Base-by-base conservation (phyloP, 2,329 filamentous ascomycete genomes). In the Pseudogymnoascus sp. region DNA sequence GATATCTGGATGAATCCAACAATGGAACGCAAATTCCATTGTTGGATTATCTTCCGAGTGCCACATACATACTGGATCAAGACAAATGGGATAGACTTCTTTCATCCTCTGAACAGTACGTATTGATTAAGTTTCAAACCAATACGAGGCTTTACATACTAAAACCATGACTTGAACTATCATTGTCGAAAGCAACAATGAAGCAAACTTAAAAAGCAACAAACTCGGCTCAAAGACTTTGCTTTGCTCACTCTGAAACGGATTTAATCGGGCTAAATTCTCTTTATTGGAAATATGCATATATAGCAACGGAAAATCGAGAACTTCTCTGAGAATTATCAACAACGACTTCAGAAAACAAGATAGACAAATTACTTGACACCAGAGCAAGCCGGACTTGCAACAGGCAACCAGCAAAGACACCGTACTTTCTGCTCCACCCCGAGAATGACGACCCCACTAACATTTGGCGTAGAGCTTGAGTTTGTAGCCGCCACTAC, bases 381-480 rank as follows among this genome's bases (percentile, higher is more conserved):
- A 28, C 16, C 33, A 54, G 33, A 33, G 47, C 47, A 54, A 33
- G 28, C 47, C 16, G 28, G 47, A 54, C 47, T 54, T 30, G 28
- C 47, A 54, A 54, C 8, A 11, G 9, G 2, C 47, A 54, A 8
- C 28, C 20, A 33, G n/a, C n/a, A 54, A 7, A 54, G n/a, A 4
- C 18, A 54, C 1, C 18, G 30, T 33, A 33, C 30, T 3, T 14
- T 43, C 33, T 54, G n/a, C 12, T 54, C 28, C 28, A 54, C 33
- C n/a, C 28, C 9, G 16, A 54, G 11, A 35, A 54, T 54, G 47
- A 18, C 47, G 28, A 54, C 47, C 6, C 47, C 47, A 37, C 39
- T 63, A 11, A 66, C 67, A 9, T 70, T 70, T 37, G 67, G 69
- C 8, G 58, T 70, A 14, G 69, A 71, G 38, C 33, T 68, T 2